These are phyloP conservation scores for Cadophora luteo-olivacea DNA, from an alignment of 2,329 filamentous ascomycete species.

Conservation along the genomic window DNA sequence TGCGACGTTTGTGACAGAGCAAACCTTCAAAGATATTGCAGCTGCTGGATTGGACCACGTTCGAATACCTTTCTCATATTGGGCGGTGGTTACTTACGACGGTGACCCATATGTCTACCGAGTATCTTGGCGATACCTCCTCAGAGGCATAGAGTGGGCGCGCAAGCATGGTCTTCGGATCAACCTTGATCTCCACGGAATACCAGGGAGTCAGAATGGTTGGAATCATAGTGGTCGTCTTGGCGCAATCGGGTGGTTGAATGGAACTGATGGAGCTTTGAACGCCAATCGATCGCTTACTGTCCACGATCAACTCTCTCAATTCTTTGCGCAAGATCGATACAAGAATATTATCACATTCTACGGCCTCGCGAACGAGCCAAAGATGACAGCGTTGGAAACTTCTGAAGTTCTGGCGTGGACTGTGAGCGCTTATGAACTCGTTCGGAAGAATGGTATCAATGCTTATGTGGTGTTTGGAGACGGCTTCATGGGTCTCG, in stretches of 20 bases:
- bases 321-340: constrained; percentile 91
- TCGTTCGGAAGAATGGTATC: constrained; percentile 80
- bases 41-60: constrained; percentile 93
- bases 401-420: constrained; percentile 74
- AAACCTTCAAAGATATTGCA: constrained; percentile 83
- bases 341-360: constrained; percentile 92
- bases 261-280: constrained; percentile 80
- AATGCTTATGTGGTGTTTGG: constrained; percentile 81
- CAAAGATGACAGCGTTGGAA: constrained; percentile 78
- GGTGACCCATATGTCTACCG: constrained; percentile 87
- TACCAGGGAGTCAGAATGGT: constrained; percentile 93
- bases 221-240: constrained; percentile 95
- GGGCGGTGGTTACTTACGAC: constrained; percentile 86
- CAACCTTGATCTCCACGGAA: constrained; percentile 90
- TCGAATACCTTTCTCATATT: constrained; percentile 95
- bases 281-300: constrained; percentile 86
- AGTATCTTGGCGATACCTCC: constrained; percentile 90
- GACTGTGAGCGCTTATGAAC: constrained; percentile 75
- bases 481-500: constrained; percentile 91
- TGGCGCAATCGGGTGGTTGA: constrained; percentile 85
- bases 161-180: constrained; percentile 90
- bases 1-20: constrained; percentile 82
- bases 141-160: constrained; percentile 91
- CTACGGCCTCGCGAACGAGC: constrained; percentile 95
- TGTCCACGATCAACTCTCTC: constrained; percentile 83